Evolutionary conservation across 2,329 filamentous ascomycete genomes (phyloP).

Genomic region (Elsinoe ampelina): DNA sequence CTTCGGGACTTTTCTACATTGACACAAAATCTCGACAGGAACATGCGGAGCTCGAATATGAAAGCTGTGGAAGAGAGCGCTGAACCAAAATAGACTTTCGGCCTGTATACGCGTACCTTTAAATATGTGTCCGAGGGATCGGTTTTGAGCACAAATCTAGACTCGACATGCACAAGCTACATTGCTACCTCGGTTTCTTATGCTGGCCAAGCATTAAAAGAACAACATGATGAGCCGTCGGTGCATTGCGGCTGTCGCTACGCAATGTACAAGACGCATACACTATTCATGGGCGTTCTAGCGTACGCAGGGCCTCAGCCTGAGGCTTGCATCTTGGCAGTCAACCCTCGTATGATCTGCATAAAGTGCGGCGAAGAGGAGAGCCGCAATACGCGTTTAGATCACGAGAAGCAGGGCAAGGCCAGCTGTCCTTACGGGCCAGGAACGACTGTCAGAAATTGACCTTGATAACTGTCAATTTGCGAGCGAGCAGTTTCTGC

Average conservation of each 20-base stretch:
- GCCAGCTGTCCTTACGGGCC: background rate
- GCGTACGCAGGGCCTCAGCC: background rate
- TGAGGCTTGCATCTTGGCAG: background rate
- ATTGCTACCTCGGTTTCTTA: background rate
- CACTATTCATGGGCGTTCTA: background rate
- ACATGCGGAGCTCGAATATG: background rate
- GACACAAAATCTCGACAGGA: background rate
- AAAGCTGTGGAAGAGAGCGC: too few relatives aligned
- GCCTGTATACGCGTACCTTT: background rate
- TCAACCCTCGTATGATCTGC: conserved; percentile 1
- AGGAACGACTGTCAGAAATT: background rate
- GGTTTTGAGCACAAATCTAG: background rate
- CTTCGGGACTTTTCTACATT: background rate
- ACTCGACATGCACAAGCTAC: background rate
- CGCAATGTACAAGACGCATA: background rate
- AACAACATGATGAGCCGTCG: background rate
- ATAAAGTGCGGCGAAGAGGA: background rate
- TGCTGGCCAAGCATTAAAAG: background rate
- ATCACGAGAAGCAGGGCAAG: too few relatives aligned
- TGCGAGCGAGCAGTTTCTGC: too few relatives aligned
- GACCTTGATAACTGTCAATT: background rate
- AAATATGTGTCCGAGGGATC: background rate
- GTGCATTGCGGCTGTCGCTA: background rate
- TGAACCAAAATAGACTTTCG: background rate
- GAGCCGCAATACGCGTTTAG: conserved; percentile 9